Conservation (phyloP, 495 filamentous ascomycete species). For the Penicillium argentinense region DNA sequence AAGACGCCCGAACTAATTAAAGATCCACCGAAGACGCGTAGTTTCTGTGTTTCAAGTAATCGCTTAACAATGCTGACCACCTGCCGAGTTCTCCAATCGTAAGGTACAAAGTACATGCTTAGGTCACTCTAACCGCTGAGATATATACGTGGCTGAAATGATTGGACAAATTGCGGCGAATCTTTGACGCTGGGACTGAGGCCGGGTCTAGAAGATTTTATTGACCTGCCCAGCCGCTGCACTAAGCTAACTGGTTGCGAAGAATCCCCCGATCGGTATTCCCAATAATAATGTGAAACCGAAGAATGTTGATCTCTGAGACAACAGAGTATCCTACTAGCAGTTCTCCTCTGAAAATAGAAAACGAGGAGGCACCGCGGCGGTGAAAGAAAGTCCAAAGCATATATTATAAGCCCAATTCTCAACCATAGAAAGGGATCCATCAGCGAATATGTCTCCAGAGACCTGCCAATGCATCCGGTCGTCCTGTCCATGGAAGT, state of each 20-base stretch:
- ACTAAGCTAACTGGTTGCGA: background rate
- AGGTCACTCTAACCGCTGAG: background rate
- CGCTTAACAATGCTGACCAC: too few species aligned
- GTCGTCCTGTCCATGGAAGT: constrained; percentile 6
- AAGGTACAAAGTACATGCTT: background rate
- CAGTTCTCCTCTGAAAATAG: background rate
- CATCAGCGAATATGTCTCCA: constrained; percentile 1
- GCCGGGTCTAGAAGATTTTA: background rate
- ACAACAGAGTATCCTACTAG: background rate
- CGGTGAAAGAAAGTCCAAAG: background rate
- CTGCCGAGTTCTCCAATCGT: too few species aligned
- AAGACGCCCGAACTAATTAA: background rate
- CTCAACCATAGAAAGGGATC: background rate
- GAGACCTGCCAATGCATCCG: constrained; percentile 1
- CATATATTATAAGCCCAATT: background rate
- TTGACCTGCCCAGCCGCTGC: too few species aligned
- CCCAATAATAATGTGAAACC: background rate
- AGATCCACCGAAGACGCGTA: background rate
- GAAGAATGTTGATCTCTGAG: background rate
- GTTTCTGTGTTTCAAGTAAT: background rate
- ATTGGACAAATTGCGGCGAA: background rate
- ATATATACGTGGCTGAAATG: background rate
- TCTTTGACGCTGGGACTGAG: too few species aligned
- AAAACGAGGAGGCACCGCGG: background rate
- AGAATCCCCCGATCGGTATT: background rate